phyloP scores from a whole-genome alignment of 768 basidiomycete species.

The Amanita molliuscula region DNA sequence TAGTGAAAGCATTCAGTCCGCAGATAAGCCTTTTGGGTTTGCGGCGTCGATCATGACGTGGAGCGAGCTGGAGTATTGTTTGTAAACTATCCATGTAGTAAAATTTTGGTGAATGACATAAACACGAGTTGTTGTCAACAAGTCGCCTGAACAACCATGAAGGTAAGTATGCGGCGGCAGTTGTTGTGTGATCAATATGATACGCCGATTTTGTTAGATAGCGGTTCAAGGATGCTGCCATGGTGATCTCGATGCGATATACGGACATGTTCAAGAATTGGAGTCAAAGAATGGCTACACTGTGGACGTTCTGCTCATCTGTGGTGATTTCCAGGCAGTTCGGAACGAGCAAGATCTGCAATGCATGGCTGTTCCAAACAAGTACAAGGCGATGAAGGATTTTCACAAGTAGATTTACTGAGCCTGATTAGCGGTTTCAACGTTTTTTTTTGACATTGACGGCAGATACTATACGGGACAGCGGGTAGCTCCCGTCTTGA shows the following conservation, averaged over 20 bases:
- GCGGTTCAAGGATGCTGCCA: slow-evolving; percentile 96
- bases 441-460: background rate
- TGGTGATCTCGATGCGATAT: slow-evolving; percentile 85
- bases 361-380: slow-evolving; percentile 85
- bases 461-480: slow-evolving; percentile 81
- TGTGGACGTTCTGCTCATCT: slow-evolving; percentile 82
- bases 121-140: background rate
- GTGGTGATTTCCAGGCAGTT: slow-evolving; percentile 94
- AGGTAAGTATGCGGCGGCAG: background rate
- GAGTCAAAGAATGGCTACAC: slow-evolving; percentile 53
- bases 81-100: background rate
- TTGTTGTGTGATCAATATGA: background rate
- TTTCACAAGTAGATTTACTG: slow-evolving; percentile 58
- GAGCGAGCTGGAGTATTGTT: no score
- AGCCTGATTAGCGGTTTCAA: slow-evolving; percentile 3
- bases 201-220: slow-evolving; percentile 38
- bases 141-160: background rate
- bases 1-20: no score
- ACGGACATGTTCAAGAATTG: slow-evolving; percentile 53
- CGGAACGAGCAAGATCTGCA: slow-evolving; percentile 78
- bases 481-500: slow-evolving; percentile 74
- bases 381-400: slow-evolving; percentile 75
- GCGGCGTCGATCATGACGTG: no score
- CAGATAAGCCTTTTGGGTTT: no score
- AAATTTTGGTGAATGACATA: background rate